Evolutionary conservation across 495 filamentous ascomycete genomes (phyloP), one percentile per base, ranked within the genome.

Genomic region (Daldinia grandis): DNA sequence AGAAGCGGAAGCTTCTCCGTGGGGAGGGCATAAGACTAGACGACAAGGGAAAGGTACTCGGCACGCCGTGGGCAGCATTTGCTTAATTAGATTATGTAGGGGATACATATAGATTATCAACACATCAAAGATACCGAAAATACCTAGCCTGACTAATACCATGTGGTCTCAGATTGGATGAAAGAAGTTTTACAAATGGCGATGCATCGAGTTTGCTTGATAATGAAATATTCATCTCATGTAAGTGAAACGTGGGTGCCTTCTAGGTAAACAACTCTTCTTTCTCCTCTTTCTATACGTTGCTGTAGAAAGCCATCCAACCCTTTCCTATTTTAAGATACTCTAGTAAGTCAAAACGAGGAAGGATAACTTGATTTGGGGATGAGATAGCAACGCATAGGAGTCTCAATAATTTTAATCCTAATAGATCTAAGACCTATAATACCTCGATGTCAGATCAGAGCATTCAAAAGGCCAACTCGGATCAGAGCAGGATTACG

Each of bases 41-140:
- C 42, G 76, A 62, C 7, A 76, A 67, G n/a, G 79, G 72, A 2
- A 67, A 74, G n/a, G 80, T 83, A 17, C 49, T 82, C 5, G 83
- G 83, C n/a, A 81, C 81, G n/a, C 78, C 81, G n/a, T 84, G 79
- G 73, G 57, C 38, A 4, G 76, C 60, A 14, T 84, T 84, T 54
- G 49, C 50, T 1, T 78, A 71, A 60, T 5, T 31, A 7, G 19
- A 25, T 17, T 3, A 15, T 15, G 15, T 38, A 10, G 5, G 9
- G 9, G n/a, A 1, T 3, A 21, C 0, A 7, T 21, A 30, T n/a
- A n/a, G 35, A 25, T n/a, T n/a, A n/a, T 10, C 1, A 17, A 2
- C n/a, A 27, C n/a, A 28, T 10, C 49, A 12, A 28, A 51, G 24
- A 9, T 51, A 10, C 42, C 9, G n/a, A 17, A 47, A 47, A 8